Percentiles rank a stretch among this genome's conserved stretches.
Conservation (phyloP, 179 eudicot genomes). For the Vitellaria paradoxa region DNA sequence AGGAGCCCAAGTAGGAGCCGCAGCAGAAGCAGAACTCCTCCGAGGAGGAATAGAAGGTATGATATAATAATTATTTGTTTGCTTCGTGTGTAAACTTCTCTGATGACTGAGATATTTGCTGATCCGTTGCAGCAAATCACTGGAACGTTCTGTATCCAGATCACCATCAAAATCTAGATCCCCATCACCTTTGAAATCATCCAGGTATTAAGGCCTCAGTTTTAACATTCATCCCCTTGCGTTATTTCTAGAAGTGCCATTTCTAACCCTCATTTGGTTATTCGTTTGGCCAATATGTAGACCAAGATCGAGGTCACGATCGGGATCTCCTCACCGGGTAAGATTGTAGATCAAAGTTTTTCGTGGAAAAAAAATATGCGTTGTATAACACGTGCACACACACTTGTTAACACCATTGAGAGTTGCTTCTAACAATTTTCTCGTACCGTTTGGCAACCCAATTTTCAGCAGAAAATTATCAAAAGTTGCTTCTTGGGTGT, state of each 20-base stretch:
- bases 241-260: background rate
- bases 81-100: background rate
- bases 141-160: conserved; percentile 68
- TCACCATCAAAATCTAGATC: conserved; percentile 78
- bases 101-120: conserved; percentile 5
- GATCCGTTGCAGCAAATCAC: conserved; percentile 57
- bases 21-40: conserved; percentile 70
- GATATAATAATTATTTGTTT: background rate
- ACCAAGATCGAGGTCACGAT: conserved; percentile 58
- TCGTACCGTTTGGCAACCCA: too few species aligned
- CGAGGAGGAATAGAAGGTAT: conserved; percentile 68
- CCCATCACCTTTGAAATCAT: conserved; percentile 66
- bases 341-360: background rate
- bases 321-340: conserved; percentile 33
- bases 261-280: conserved; percentile 9
- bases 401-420: background rate
- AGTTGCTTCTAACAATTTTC: background rate
- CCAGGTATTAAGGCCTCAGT: conserved; percentile 46
- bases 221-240: background rate
- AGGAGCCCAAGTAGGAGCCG: conserved; percentile 38
- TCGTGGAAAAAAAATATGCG: too few species aligned
- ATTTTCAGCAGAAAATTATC: too few species aligned
- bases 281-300: conserved; percentile 27
- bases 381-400: background rate
- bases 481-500: too few species aligned